phyloP scores from a whole-genome alignment of 2,329 filamentous ascomycete genomes.

The Dactylellina parvicollis region DNA sequence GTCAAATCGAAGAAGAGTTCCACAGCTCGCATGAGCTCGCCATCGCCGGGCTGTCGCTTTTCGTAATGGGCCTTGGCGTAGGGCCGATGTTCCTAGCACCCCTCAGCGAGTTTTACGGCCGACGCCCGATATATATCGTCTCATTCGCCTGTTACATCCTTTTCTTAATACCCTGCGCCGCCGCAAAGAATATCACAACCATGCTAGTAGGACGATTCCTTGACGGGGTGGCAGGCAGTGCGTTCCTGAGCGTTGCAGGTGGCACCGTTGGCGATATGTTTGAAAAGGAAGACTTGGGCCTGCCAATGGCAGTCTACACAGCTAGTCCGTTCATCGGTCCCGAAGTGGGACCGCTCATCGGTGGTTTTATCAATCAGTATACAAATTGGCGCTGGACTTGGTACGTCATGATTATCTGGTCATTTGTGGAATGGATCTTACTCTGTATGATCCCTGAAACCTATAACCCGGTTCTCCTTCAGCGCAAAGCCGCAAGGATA shows the following conservation, averaged over 20 bases:
- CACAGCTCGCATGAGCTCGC: constrained; percentile 75
- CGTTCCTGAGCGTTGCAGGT: constrained; percentile 78
- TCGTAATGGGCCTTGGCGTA: constrained; percentile 77
- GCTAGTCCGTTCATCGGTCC: constrained; percentile 73
- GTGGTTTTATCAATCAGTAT: constrained; percentile 84
- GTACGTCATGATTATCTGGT: constrained; percentile 86
- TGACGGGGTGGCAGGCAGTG: constrained; percentile 75
- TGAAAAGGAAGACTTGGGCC: constrained; percentile 72
- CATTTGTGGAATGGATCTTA: constrained; percentile 71
- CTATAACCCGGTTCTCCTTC: constrained; percentile 79
- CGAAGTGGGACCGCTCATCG: constrained; percentile 70
- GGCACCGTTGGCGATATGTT: constrained; percentile 88
- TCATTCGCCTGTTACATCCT: constrained; percentile 79
- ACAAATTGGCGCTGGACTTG: constrained; percentile 83
- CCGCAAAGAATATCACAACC: constrained; percentile 82
- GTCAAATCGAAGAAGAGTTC: constrained; percentile 79
- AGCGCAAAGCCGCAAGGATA: constrained; percentile 74
- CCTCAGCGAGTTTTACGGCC: constrained; percentile 77
- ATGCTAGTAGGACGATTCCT: constrained; percentile 82
- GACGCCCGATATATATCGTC: constrained; percentile 79
- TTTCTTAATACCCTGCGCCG: constrained; percentile 82
- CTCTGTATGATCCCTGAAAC: constrained; percentile 84
- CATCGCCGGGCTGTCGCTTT: constrained; percentile 81
- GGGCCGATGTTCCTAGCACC: constrained; percentile 69
- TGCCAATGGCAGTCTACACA: constrained; percentile 85